A percentile compares a stretch with the other conserved stretches of the same genome.
phyloP scores from a whole-genome alignment of 1,284 basidiomycete species.

The Irpex sp. region DNA sequence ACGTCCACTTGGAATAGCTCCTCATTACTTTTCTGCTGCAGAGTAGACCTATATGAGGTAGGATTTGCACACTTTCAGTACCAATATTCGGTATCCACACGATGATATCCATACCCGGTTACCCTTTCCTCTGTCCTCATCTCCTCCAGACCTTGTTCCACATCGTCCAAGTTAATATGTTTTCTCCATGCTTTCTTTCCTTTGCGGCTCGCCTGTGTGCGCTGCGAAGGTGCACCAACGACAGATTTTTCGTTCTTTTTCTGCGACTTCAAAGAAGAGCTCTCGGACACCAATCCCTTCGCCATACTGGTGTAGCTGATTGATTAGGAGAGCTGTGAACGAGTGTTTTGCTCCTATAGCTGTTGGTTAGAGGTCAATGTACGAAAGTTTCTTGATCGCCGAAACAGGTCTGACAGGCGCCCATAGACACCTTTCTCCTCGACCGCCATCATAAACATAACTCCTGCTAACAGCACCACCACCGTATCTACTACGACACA shows the following conservation, averaged over 20 bases:
- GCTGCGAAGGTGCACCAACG: conserved; percentile 68
- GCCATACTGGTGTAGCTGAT: background rate
- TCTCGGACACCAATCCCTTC: background rate
- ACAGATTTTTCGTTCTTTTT: conserved; percentile 14
- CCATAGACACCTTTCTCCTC: background rate
- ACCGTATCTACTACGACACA: background rate
- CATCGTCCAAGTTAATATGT: conserved; percentile 78
- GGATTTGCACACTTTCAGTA: background rate
- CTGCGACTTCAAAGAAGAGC: background rate
- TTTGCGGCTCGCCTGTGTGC: conserved; percentile 75
- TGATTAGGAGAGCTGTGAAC: too few relatives aligned
- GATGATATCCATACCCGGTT: conserved; percentile 50
- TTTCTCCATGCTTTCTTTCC: conserved; percentile 93
- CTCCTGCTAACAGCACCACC: background rate
- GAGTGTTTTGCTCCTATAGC: background rate
- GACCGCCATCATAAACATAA: background rate
- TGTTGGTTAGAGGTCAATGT: background rate
- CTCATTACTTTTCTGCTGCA: conserved; percentile 64
- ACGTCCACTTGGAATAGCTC: conserved; percentile 81
- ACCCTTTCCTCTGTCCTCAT: conserved; percentile 75
- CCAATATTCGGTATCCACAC: background rate
- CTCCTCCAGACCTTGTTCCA: conserved; percentile 74
- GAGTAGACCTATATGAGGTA: conserved; percentile 38
- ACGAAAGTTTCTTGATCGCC: conserved; percentile 1
- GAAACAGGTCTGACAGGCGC: background rate